Base-by-base conservation (phyloP, 305 asterid genomes). In the Rubia peregrina region DNA sequence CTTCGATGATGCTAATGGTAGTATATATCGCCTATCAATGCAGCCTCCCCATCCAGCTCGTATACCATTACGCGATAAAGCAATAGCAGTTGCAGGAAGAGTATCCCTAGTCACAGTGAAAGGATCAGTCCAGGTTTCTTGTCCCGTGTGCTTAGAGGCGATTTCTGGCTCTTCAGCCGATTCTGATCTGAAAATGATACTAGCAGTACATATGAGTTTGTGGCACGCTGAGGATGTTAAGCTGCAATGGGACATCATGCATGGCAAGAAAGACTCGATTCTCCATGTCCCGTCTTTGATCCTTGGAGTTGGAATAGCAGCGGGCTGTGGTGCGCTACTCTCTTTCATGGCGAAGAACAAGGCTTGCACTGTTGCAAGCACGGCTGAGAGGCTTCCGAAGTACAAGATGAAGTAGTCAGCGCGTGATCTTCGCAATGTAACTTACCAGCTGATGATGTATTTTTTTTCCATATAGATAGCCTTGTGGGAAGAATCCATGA, bases 181-280 rank as follows among this genome's bases (percentile, higher is more conserved):
- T 61, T 70, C 80, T 30, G 92, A 89, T 73, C 71, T 86, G 67
- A 82, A 72, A 75, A 86, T 84, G 95, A 84, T 82, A 19, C 75
- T 93, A 60, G 97, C 95, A 1, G 71, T 86, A 68, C 97, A 90
- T 86, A 72, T 90, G 87, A 89, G 96, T 80, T 78, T 93, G 70
- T 93, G 95, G 92, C 96, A 90, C 70, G 83, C 95, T 3, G 96
- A 89, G 44, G 98, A 93, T 71, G 95, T 93, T 55, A 75, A 74
- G 51, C 59, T 86, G 85, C 90, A 86, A 73, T 93, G 97, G 98
- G 87, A 89, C 57, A 75, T 87, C 26, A 88, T 86, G 90, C 86
- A 86, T 67, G 84, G 67, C 69, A 80, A 78, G 74, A 79, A 75
- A 33, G 78, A 79, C 22, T 76, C 86, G 5, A 33, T 46, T 68